Evolutionary conservation across 2,329 filamentous ascomycete species (phyloP), one percentile per base, ranked within the genome.

Genomic region (Curvularia eragrostidis): DNA sequence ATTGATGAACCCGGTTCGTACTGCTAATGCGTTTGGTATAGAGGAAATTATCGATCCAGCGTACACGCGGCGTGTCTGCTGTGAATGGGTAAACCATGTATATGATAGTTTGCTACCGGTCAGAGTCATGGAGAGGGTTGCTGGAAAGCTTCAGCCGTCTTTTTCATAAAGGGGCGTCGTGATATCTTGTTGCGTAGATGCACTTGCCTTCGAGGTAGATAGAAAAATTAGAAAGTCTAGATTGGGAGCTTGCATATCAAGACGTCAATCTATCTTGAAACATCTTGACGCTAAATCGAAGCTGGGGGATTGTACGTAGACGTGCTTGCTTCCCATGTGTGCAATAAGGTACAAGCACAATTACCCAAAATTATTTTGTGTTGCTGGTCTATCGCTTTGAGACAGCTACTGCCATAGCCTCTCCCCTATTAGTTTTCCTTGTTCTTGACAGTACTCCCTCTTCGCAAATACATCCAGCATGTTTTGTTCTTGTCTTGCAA

Each of bases 1-100:
- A 21, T 66, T 89, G 61, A 88, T 88, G 84, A 89, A 88, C 62
- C 87, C 86, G 0, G 84, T 89, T 1, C 76, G 86, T 15, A 88
- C 85, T 3, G 86, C 87, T 12, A 87, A 88, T 74, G 81, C 82
- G 10, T 89, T 89, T 72, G 84, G 84, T 0, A 79, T 88, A 0
- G 85, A 88, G 72, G 86, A 89, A 70, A 88, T 89, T 44, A 84
- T 89, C 39, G 86, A 89, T 73, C 86, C 86, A 4, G 84, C 83
- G 30, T 78, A 82, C 56, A 89, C 86, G 3, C 78, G 86, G 49
- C 70, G 72, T n/a, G 73, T 87, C 8, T 82, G 83, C 36, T 83
- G 80, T 59, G 79, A 82, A 34, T 88, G 87, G 86, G 74, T 80
- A 3, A 75, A 69, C 52, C 82, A 87, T 72, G 79, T 86, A 24